phyloP scores from a whole-genome alignment of 345 rosid genomes.

The Ceriops tagal region DNA sequence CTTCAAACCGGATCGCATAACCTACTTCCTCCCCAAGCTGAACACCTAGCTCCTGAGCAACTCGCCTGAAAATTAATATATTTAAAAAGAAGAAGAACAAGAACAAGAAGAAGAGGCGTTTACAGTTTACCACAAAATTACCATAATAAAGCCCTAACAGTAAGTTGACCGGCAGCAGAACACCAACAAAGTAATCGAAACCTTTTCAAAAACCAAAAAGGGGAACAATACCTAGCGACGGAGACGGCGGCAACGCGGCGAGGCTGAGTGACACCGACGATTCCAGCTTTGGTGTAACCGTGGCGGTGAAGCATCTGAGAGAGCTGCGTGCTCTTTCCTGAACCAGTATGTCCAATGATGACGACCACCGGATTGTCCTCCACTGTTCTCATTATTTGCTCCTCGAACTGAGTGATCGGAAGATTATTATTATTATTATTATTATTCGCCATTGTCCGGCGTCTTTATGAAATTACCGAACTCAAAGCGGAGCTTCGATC shows the following conservation, averaged over 20 bases:
- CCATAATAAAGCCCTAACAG: no score
- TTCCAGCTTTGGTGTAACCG: constrained; percentile 72
- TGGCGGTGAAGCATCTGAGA: constrained; percentile 84
- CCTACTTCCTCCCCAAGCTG: constrained; percentile 92
- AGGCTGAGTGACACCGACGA: constrained; percentile 84
- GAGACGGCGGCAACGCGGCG: constrained; percentile 97
- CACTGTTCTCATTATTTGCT: constrained; percentile 63
- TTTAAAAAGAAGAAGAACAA: neutral
- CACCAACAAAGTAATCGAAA: no score
- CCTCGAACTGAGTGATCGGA: constrained; percentile 75
- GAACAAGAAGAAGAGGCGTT: neutral
- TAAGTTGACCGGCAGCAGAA: no score
- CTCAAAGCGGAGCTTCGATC: neutral
- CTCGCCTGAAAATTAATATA: constrained; percentile 46
- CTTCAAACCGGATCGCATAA: constrained; percentile 93
- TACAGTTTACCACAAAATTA: neutral
- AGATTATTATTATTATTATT: constrained; percentile 33
- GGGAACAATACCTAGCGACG: constrained; percentile 61
- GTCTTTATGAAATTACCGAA: neutral
- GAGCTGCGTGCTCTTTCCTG: constrained; percentile 97
- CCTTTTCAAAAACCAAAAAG: neutral
- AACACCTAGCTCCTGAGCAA: constrained; percentile 90
- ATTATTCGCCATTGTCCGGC: constrained; percentile 42
- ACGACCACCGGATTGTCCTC: constrained; percentile 73
- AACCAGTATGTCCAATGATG: constrained; percentile 86